Conservation (phyloP, 176 grass and related monocot genomes). For the Lolium rigidum region DNA sequence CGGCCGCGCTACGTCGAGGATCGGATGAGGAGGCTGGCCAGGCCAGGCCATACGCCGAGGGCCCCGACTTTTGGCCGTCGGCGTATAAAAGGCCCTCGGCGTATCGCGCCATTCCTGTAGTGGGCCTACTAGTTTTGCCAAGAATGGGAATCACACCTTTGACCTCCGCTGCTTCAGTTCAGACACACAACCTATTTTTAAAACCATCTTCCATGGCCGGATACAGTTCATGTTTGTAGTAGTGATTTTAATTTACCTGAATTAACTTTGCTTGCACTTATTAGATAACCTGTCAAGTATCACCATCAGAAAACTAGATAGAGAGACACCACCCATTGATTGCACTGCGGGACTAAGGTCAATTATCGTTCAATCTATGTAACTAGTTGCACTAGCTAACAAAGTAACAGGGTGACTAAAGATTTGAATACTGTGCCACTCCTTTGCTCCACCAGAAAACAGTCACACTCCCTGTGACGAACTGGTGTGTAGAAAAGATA, state of each 20-base stretch:
- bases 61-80: too few species aligned
- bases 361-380: constrained; percentile 36
- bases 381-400: constrained; percentile 31
- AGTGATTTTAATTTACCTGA: background rate
- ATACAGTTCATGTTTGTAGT: too few species aligned
- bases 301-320: constrained; percentile 12
- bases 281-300: constrained; percentile 4
- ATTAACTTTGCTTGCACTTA: background rate
- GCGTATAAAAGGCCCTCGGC: too few species aligned
- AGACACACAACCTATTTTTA: background rate
- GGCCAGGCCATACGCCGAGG: too few species aligned
- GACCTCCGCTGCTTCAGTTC: too few species aligned
- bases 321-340: background rate
- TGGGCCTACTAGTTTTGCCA: too few species aligned
- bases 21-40: too few species aligned
- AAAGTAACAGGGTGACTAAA: constrained; percentile 18
- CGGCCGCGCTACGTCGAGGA: too few species aligned
- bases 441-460: constrained; percentile 4
- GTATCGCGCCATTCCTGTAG: too few species aligned
- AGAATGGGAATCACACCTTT: too few species aligned
- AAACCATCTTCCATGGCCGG: background rate
- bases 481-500: constrained; percentile 11
- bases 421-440: constrained; percentile 37
- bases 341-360: background rate
- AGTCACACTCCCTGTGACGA: constrained; percentile 22